Base-by-base conservation (phyloP, 192 early-diverging fungal species). In the Rhizoclosmatium globosum region DNA sequence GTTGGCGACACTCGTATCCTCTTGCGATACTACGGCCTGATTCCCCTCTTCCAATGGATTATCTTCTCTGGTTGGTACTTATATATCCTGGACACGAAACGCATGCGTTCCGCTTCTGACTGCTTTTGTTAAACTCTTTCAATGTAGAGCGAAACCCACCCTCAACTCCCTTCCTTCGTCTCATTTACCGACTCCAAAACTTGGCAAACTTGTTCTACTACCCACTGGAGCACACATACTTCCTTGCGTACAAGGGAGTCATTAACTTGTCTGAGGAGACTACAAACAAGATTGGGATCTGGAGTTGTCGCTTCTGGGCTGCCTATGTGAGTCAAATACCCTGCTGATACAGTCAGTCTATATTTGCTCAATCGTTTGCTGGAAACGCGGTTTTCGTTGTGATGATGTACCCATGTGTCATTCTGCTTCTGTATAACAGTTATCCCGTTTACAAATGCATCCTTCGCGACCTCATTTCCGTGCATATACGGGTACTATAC, bases 251-350 rank as follows among this genome's bases (percentile, higher is more conserved):
- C 38, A 95, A 99, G 77, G 88, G 94, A 60, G 87, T 98, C 21
- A 91, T 98, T 60, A 87, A 91, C 23, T 82, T 97, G 64, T 85
- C 92, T 7, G 91, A 93, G 53, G 86, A 88, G 44, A 90, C 89
- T 38, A 90, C 92, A 45, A 93, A 96, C 77, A 83, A 85, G 46
- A 88, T 96, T 64, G 93, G 93, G 31, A 93, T 96, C 73, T 99
- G 97, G 97, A 92, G 91, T 65, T 99, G 97, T 79, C 89, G 97
- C 43, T 96, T 96, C 91, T 99, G 97, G 97, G 97, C 96, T 0
- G 88, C 86, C 31, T 97, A 96, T 87, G 95, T 97, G 31, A 53
- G 79, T 70, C 31, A 31, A 31, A 31, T 31, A 31, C 31, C 31
- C 31, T 31, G 31, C 0, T 31, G 31, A 31, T 31, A 31, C 0